These are phyloP conservation scores for Lipomyces orientalis DNA, from an alignment of 805 yeast species.

Conservation along the genomic window DNA sequence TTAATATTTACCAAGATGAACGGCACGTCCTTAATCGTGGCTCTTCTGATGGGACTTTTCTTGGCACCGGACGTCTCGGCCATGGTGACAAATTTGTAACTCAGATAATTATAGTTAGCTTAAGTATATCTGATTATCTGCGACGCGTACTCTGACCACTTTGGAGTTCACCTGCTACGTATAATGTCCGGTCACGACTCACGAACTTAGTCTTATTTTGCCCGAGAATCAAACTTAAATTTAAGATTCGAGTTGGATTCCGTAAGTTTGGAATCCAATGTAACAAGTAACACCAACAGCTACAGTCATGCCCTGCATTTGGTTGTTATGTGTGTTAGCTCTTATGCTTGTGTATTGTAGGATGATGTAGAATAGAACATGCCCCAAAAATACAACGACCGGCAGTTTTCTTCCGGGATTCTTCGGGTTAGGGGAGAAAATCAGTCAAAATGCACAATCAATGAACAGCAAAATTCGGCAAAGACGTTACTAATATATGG, in stretches of 20 bases:
- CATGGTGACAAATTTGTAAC: neutral
- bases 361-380: neutral
- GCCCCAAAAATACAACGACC: neutral
- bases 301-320: neutral
- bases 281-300: neutral
- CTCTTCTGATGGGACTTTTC: conserved; percentile 27
- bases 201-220: too few relatives aligned
- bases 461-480: too few relatives aligned
- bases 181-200: too few relatives aligned
- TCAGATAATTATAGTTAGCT: too few relatives aligned
- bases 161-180: neutral
- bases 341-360: neutral
- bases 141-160: neutral
- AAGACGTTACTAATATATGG: too few relatives aligned
- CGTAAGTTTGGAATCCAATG: too few relatives aligned
- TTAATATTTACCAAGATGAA: conserved; percentile 24
- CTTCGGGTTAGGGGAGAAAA: too few relatives aligned
- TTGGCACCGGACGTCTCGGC: neutral
- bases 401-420: too few relatives aligned
- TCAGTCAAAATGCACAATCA: too few relatives aligned
- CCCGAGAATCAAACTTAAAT: neutral
- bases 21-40: conserved; percentile 33
- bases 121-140: neutral
- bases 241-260: neutral
- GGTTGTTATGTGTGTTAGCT: neutral